phyloP scores from a whole-genome alignment of 345 rosid species.

The Raphanus raphanistrum region DNA sequence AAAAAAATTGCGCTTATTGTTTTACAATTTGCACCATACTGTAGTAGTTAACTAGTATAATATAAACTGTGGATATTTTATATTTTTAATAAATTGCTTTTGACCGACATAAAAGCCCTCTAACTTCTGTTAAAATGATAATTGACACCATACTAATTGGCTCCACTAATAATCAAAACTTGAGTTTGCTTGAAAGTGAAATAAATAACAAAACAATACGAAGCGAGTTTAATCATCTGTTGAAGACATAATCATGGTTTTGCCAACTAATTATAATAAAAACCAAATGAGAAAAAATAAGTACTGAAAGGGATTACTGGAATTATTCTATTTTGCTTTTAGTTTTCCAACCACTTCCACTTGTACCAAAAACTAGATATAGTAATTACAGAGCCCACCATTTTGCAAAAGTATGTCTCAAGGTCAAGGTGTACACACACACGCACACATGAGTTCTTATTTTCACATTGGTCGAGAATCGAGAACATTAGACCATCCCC shows the following conservation, averaged over 20 bases:
- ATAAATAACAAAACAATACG: not conserved
- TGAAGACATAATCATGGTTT: slow-evolving; percentile 32
- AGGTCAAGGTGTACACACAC: slow-evolving; percentile 32
- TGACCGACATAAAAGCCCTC: not conserved
- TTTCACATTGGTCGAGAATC: slow-evolving; percentile 34
- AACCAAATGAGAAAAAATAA: not conserved
- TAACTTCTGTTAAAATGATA: not conserved
- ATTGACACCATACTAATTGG: slow-evolving; percentile 3
- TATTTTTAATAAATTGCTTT: not conserved
- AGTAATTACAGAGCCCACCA: slow-evolving; percentile 33
- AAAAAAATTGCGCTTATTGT: not conserved
- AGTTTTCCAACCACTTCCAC: slow-evolving; percentile 39
- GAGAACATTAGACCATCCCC: slow-evolving; percentile 6
- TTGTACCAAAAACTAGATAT: slow-evolving; percentile 28
- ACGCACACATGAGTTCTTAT: slow-evolving; percentile 31
- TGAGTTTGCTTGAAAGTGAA: slow-evolving; percentile 14
- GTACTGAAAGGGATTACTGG: slow-evolving; percentile 8
- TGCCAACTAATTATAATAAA: slow-evolving; percentile 19
- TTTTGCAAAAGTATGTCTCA: slow-evolving; percentile 20
- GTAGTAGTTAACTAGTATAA: not conserved
- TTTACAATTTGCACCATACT: not conserved
- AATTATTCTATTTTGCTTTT: slow-evolving; percentile 25
- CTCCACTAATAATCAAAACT: slow-evolving; percentile 22
- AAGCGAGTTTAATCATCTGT: slow-evolving; percentile 8
- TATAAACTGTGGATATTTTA: not conserved